Percentiles rank a stretch among this genome's conserved stretches.
Conservation (phyloP, 768 basidiomycete species). For the Omphalotus guepiniiformis region DNA sequence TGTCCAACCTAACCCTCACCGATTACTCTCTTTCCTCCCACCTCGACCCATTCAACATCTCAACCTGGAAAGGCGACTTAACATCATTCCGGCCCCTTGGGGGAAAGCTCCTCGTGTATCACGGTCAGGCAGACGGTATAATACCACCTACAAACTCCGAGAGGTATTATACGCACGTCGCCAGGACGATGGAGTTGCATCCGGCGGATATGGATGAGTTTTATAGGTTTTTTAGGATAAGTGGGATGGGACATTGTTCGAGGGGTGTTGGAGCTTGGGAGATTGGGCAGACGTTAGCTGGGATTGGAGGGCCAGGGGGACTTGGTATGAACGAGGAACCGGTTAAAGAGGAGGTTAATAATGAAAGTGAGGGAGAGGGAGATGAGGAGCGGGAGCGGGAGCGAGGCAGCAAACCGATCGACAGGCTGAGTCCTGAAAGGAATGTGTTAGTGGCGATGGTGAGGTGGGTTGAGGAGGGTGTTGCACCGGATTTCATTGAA, state of each 20-base stretch:
- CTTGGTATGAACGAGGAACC: no score
- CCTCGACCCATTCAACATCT: conserved; percentile 8
- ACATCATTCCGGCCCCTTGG: conserved; percentile 14
- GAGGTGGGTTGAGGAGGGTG: conserved; percentile 9
- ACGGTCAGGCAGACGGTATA: conserved; percentile 17
- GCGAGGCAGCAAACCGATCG: no score
- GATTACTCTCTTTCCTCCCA: background rate
- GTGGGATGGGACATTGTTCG: conserved; percentile 19
- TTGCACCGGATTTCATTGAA: conserved; percentile 2
- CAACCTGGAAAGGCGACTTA: conserved; percentile 14
- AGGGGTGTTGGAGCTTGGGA: conserved; percentile 15
- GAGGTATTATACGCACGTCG: conserved; percentile 15
- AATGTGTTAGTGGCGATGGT: conserved; percentile 6
- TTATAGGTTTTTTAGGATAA: conserved; percentile 21
- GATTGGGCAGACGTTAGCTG: conserved; percentile 10
- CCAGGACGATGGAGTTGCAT: conserved; percentile 12
- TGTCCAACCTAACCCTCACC: conserved; percentile 2
- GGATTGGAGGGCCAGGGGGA: background rate
- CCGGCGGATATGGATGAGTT: conserved; percentile 15
- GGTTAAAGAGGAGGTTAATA: no score
- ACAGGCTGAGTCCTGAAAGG: background rate
- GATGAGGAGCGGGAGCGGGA: background rate
- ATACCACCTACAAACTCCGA: conserved; percentile 18
- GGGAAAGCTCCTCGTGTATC: conserved; percentile 21
- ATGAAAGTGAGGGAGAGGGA: no score